Evolutionary conservation across 768 basidiomycete species (phyloP).

Genomic region (Russula emetica): DNA sequence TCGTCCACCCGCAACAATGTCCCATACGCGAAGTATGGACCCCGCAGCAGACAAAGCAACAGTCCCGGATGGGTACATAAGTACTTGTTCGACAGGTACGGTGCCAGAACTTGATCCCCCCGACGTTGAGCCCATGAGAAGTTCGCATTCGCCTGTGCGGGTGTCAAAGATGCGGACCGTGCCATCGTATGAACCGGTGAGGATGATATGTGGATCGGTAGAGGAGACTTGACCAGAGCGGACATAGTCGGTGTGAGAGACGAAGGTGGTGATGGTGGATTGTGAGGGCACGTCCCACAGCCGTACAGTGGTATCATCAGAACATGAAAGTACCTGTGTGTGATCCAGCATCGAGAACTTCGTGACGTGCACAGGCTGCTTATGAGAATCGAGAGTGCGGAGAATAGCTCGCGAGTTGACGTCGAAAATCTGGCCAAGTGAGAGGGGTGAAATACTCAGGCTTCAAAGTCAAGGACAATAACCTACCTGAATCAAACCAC

Average conservation of each 20-base stretch:
- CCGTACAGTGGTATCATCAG: conserved; percentile 91
- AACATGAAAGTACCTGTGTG: conserved; percentile 87
- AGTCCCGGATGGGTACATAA: conserved; percentile 89
- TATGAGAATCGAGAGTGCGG: conserved; percentile 87
- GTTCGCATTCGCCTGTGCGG: conserved; percentile 78
- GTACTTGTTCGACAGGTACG: conserved; percentile 82
- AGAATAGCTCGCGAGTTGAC: conserved; percentile 87
- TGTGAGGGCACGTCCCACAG: conserved; percentile 96
- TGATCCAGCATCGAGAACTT: conserved; percentile 81
- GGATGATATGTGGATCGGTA: conserved; percentile 73
- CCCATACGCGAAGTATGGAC: conserved; percentile 92
- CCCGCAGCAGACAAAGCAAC: conserved; percentile 83
- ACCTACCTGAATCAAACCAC: conserved; percentile 73
- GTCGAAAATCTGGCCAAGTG: conserved; percentile 70
- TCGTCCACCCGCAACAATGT: conserved; percentile 84
- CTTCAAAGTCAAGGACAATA: not conserved
- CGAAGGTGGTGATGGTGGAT: conserved; percentile 70
- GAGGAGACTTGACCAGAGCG: conserved; percentile 86
- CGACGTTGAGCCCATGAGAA: conserved; percentile 57
- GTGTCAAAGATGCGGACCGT: conserved; percentile 86
- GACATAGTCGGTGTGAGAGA: conserved; percentile 91
- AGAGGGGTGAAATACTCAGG: not conserved
- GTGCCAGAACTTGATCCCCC: conserved; percentile 35
- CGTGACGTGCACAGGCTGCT: conserved; percentile 93
- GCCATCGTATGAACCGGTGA: conserved; percentile 94